A percentile compares a stretch with the other conserved stretches of the same genome.
Evolutionary conservation across 2,329 filamentous ascomycete genomes (phyloP).

Genomic region (Colletotrichum australisinense): DNA sequence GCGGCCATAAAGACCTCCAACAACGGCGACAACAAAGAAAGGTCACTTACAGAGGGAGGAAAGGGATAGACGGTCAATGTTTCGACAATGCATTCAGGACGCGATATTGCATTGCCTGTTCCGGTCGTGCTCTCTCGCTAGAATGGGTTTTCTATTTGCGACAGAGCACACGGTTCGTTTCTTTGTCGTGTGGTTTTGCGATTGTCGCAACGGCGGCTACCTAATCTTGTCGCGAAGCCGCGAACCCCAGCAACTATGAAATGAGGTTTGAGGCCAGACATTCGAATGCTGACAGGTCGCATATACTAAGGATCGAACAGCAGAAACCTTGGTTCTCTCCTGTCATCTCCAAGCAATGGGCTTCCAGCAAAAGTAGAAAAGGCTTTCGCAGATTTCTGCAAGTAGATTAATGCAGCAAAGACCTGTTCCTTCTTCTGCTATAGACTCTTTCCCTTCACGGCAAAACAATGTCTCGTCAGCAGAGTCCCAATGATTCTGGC

Average conservation of each 20-base stretch:
- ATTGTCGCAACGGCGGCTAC: neutral
- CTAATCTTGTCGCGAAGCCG: neutral
- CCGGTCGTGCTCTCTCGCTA: neutral
- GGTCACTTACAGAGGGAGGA: neutral
- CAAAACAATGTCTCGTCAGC: neutral
- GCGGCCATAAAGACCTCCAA: constrained; percentile 16
- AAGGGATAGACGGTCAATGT: constrained; percentile 16
- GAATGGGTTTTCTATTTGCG: constrained; percentile 13
- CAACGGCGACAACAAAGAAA: neutral
- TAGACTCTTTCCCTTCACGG: neutral
- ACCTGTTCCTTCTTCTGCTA: neutral
- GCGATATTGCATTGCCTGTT: constrained; percentile 17
- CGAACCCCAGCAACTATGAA: too few relatives aligned
- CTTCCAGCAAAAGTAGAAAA: neutral
- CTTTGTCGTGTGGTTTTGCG: constrained; percentile 16
- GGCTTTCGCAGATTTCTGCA: neutral
- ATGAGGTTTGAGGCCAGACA: neutral
- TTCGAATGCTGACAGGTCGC: neutral
- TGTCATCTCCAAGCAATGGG: neutral
- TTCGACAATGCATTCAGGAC: constrained; percentile 16
- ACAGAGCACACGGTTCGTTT: neutral
- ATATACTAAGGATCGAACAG: neutral
- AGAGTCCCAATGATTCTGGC: neutral
- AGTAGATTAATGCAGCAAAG: neutral
- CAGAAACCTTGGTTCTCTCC: neutral